A percentile compares a stretch with the other conserved stretches of the same genome.
phyloP scores from a whole-genome alignment of 495 filamentous ascomycete genomes.

The Penicillium steckii region DNA sequence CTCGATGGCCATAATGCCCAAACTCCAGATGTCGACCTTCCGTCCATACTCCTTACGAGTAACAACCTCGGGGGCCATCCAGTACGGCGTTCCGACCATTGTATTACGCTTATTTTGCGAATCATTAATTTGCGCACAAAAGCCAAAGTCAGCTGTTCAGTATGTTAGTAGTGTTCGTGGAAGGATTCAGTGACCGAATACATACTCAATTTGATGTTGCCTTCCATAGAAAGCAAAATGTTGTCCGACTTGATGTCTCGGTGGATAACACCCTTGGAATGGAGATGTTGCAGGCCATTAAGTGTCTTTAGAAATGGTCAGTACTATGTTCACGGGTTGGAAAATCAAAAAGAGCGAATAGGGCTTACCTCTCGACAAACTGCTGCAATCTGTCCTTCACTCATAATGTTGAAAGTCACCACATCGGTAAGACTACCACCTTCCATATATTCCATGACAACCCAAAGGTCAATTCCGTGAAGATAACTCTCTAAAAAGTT shows the following conservation, averaged over 20 bases:
- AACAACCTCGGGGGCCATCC: slow-evolving; percentile 99
- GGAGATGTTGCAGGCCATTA: slow-evolving; percentile 88
- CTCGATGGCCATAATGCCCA: slow-evolving; percentile 99
- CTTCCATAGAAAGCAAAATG: slow-evolving; percentile 89
- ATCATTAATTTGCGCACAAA: slow-evolving; percentile 98
- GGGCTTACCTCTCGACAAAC: slow-evolving; percentile 80
- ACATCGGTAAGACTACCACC: slow-evolving; percentile 97
- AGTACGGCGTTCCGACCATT: slow-evolving; percentile 98
- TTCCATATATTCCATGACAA: slow-evolving; percentile 99
- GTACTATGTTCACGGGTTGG: not conserved
- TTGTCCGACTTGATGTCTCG: slow-evolving; percentile 99
- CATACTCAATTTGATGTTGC: slow-evolving; percentile 97
- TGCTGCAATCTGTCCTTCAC: slow-evolving; percentile 91
- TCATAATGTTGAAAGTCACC: slow-evolving; percentile 99
- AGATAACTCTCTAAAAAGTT: slow-evolving; percentile 98
- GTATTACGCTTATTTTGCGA: slow-evolving; percentile 95
- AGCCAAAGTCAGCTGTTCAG: slow-evolving; percentile 86
- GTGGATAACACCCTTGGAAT: slow-evolving; percentile 97
- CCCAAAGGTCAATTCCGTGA: slow-evolving; percentile 87
- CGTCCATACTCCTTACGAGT: slow-evolving; percentile 97
- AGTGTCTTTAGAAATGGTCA: slow-evolving; percentile 56
- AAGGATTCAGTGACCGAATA: slow-evolving; percentile 11
- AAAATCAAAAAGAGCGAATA: not conserved
- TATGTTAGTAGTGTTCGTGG: slow-evolving; percentile 29
- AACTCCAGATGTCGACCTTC: slow-evolving; percentile 97